Conservation (phyloP, 768 basidiomycete species). For the Fibroporia radiculosa region DNA sequence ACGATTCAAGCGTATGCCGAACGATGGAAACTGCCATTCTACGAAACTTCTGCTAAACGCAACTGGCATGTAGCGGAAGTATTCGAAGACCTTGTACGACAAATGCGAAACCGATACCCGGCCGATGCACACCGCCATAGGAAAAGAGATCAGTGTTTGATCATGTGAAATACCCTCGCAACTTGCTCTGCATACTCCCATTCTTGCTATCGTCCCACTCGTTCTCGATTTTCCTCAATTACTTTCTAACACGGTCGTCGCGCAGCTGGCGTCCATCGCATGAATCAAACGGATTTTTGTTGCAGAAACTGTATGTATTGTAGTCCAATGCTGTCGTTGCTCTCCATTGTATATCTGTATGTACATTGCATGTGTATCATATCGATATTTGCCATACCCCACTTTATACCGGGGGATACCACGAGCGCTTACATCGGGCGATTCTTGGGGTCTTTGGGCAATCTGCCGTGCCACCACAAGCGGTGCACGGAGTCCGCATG, state of each 20-base stretch:
- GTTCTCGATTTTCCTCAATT: not conserved
- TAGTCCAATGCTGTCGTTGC: not conserved
- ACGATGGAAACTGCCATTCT: constrained; percentile 69
- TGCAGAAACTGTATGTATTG: not conserved
- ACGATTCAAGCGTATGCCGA: constrained; percentile 58
- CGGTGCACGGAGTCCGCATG: constrained; percentile 3
- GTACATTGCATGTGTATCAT: not conserved
- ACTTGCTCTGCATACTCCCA: not conserved
- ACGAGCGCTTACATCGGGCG: too few species aligned
- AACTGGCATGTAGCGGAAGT: constrained; percentile 77
- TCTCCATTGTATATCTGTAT: not conserved
- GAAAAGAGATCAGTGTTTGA: constrained; percentile 24
- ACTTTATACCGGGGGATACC: not conserved
- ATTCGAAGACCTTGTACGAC: constrained; percentile 68
- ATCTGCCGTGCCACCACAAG: not conserved
- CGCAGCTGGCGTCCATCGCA: too few species aligned
- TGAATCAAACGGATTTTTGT: not conserved
- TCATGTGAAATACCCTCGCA: constrained; percentile 27
- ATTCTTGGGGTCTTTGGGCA: not conserved
- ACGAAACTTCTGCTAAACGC: constrained; percentile 83
- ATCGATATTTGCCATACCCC: not conserved
- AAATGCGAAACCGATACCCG: constrained; percentile 66
- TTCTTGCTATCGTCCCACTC: not conserved
- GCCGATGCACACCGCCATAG: constrained; percentile 21
- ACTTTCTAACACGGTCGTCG: not conserved